Base-by-base conservation (phyloP, 768 basidiomycete species). In the Kwoniella europaea region DNA sequence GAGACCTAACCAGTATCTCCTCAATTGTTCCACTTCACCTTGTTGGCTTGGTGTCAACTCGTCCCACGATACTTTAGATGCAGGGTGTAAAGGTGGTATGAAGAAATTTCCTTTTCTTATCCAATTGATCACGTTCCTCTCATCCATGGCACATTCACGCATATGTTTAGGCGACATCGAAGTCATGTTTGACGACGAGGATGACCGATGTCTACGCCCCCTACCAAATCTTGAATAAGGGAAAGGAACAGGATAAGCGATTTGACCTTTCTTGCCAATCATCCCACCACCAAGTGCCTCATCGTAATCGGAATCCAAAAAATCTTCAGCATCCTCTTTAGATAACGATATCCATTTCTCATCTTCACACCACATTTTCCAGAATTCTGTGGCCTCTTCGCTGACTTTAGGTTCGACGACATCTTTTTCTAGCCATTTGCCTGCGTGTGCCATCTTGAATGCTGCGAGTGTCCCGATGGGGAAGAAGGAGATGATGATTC, bases 401-500 rank as follows among this genome's bases (percentile, higher is more conserved):
- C 66, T 64, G 27, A 65, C 69, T 13, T 70, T 44, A 4, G 79
- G 78, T 44, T 58, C 67, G n/a, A 50, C 61, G 1, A 60, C 66
- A 3, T 73, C 69, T 2, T 54, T n/a, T 10, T 67, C 54, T 15
- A 81, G 22, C 71, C 73, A 79, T 58, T 63, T 66, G 0, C 69
- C 74, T 13, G 57, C 65, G 42, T 71, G 52, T 12, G 55, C 62
- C 44, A 75, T 69, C 20, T 67, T 68, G 65, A 77, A 72, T 4
- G 77, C 73, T 35, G 78, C 80, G 24, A 82, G 57, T 22, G 76
- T 77, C 7, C 76, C 75, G 22, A 82, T 62, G 35, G 81, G 81
- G 50, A 82, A 76, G 72, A 82, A 76, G 18, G 81, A 79, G 43
- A 82, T 74, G 35, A 82, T 65, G 43, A 80, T 71, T 1, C 81